Evolutionary conservation across 176 grass and related monocot genomes (phyloP).

Genomic region (Oryza nivara): DNA sequence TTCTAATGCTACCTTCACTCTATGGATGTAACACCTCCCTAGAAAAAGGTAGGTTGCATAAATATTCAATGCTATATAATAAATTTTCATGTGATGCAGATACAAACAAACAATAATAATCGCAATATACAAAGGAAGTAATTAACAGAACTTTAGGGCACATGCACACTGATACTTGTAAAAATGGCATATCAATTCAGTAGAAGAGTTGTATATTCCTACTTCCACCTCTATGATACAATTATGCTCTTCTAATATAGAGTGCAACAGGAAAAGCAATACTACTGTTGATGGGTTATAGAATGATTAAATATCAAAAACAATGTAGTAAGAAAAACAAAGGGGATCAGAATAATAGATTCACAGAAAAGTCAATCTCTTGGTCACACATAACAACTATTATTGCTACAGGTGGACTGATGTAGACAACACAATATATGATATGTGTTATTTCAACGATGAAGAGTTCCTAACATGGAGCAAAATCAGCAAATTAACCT

Average conservation of each 20-base stretch:
- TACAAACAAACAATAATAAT: background rate
- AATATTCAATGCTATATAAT: background rate
- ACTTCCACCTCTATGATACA: background rate
- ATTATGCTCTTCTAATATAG: background rate
- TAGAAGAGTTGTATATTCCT: slow-evolving; percentile 1
- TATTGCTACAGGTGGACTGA: slow-evolving; percentile 12
- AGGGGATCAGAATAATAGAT: background rate
- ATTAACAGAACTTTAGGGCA: background rate
- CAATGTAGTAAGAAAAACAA: slow-evolving; percentile 24
- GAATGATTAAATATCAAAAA: background rate
- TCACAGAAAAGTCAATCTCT: background rate
- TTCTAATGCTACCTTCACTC: background rate
- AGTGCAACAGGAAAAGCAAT: background rate
- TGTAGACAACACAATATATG: background rate
- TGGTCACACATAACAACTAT: background rate
- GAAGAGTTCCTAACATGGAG: slow-evolving; percentile 2
- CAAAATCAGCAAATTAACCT: background rate
- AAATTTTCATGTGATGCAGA: background rate
- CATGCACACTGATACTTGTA: background rate
- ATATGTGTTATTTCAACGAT: background rate
- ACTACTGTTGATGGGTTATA: background rate
- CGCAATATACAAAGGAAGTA: background rate
- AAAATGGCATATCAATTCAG: slow-evolving; percentile 19
- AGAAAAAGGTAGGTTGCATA: background rate
- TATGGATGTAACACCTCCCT: background rate